phyloP scores from a whole-genome alignment of 352 stramenopile genomes.

The Paralagenidium karlingii region DNA sequence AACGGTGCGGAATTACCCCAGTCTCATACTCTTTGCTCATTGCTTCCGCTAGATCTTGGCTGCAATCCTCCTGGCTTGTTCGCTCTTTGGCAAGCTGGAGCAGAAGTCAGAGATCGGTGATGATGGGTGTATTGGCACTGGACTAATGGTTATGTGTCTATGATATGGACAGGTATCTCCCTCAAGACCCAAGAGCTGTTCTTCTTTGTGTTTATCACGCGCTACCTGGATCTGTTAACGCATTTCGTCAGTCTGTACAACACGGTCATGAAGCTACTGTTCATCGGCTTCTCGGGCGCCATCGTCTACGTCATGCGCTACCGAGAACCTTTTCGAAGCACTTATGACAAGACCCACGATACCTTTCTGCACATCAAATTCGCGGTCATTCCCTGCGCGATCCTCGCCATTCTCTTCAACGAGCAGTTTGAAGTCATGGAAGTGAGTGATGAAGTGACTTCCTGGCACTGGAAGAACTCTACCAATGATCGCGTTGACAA shows the following conservation, averaged over 20 bases:
- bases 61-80: no score
- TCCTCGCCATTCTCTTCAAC: conserved; percentile 95
- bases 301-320: conserved; percentile 98
- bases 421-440: conserved; percentile 85
- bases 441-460: conserved; percentile 8
- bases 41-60: no score
- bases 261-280: conserved; percentile 98
- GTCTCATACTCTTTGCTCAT: neutral
- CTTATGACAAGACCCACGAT: conserved; percentile 98
- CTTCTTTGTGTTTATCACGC: conserved; percentile 96
- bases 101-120: conserved; percentile 77
- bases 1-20: conserved; percentile 22
- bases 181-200: conserved; percentile 99
- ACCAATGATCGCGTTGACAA: neutral
- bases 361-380: conserved; percentile 98
- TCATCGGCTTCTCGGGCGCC: conserved; percentile 91
- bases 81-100: no score
- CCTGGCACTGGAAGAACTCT: neutral
- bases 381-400: conserved; percentile 89
- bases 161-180: conserved; percentile 84
- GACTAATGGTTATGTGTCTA: neutral
- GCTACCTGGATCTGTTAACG: conserved; percentile 98
- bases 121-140: conserved; percentile 21
- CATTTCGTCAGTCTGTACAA: conserved; percentile 96
- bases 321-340: conserved; percentile 93